Evolutionary conservation across 768 basidiomycete species (phyloP).

Genomic region (Kwoniella dejecticola): DNA sequence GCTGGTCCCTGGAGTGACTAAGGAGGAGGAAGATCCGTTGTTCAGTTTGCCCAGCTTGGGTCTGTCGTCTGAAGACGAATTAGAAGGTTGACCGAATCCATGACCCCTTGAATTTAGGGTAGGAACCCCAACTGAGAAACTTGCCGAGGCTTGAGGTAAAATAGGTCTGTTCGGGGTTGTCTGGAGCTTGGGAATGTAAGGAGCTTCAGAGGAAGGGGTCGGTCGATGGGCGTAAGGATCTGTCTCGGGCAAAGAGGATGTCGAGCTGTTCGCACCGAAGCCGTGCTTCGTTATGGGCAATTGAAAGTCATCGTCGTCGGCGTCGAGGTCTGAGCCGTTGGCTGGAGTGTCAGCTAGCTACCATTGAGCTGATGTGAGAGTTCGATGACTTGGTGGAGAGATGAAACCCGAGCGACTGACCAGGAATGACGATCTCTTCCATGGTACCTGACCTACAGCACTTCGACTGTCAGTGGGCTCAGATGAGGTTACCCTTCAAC

Average conservation of each 20-base stretch:
- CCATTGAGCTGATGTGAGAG: not conserved
- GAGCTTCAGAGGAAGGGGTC: constrained; percentile 25
- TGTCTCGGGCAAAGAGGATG: constrained; percentile 31
- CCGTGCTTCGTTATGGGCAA: not conserved
- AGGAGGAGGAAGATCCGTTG: constrained; percentile 43
- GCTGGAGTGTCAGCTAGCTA: not conserved
- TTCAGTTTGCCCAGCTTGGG: constrained; percentile 38
- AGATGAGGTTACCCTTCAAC: too few species aligned
- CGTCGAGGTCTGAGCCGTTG: constrained; percentile 18
- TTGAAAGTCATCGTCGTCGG: constrained; percentile 19
- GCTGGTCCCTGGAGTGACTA: constrained; percentile 35
- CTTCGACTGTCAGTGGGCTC: too few species aligned
- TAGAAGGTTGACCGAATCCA: constrained; percentile 12
- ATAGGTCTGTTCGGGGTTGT: constrained; percentile 32
- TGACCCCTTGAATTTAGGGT: constrained; percentile 8
- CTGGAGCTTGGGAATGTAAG: constrained; percentile 14
- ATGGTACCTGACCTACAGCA: not conserved
- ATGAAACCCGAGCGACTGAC: not conserved
- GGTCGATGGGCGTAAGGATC: constrained; percentile 20
- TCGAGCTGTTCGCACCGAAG: constrained; percentile 18
- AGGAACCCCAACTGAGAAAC: constrained; percentile 31
- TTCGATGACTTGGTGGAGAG: not conserved
- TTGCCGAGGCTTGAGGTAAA: constrained; percentile 33
- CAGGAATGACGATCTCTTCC: constrained; percentile 25
- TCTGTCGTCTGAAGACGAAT: constrained; percentile 16